phyloP scores from a whole-genome alignment of 306 rosid genomes.

The Medicago arabica region DNA sequence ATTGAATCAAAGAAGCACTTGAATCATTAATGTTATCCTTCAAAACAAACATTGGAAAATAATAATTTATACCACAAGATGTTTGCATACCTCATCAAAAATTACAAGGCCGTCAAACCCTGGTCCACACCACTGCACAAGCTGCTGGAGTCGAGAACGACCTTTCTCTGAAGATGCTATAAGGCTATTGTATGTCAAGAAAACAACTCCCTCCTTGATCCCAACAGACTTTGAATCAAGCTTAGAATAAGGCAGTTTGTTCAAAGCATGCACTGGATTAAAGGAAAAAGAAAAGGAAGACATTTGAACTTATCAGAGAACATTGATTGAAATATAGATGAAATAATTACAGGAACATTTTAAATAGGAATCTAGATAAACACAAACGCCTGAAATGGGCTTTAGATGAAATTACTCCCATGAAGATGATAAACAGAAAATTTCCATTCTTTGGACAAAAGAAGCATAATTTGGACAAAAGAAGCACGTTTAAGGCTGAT shows the following conservation, averaged over 20 bases:
- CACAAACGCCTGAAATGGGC: conserved; percentile 25
- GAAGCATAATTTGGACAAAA: neutral
- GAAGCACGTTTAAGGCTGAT: neutral
- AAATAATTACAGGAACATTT: conserved; percentile 17
- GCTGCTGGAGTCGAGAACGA: conserved; percentile 92
- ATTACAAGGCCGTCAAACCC: conserved; percentile 82
- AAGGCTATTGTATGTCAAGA: conserved; percentile 92
- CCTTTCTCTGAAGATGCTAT: conserved; percentile 98
- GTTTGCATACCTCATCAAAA: conserved; percentile 83
- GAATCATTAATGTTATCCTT: conserved; percentile 17
- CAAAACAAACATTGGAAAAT: conserved; percentile 32
- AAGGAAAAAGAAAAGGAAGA: conserved; percentile 25
- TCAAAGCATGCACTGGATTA: conserved; percentile 94
- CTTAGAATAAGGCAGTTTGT: conserved; percentile 98
- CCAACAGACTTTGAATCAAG: conserved; percentile 97
- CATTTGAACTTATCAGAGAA: conserved; percentile 33
- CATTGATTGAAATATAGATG: conserved; percentile 21
- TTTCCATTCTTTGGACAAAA: conserved; percentile 16
- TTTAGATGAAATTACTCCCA: conserved; percentile 16
- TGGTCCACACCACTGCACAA: conserved; percentile 94
- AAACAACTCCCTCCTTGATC: conserved; percentile 90
- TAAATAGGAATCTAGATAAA: conserved; percentile 21
- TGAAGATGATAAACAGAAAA: conserved; percentile 33
- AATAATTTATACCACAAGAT: conserved; percentile 37
- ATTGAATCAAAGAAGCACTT: conserved; percentile 44